Conservation (phyloP, 345 rosid genomes). For the Cardiospermum halicacabum region DNA sequence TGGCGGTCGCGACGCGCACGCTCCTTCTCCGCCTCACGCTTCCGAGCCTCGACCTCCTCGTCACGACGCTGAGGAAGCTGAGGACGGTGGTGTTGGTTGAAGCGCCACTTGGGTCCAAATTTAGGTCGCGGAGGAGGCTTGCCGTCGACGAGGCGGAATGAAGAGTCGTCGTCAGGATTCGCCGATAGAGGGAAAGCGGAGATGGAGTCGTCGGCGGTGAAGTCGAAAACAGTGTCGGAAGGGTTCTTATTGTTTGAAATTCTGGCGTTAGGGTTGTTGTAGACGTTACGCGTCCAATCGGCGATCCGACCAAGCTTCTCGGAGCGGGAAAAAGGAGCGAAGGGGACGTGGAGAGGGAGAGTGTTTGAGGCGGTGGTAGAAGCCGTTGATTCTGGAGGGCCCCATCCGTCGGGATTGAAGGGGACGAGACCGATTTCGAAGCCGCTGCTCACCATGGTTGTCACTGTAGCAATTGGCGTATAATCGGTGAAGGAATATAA, state of each 20-base stretch:
- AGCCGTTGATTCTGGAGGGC: slow-evolving; percentile 66
- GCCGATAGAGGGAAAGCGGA: slow-evolving; percentile 34
- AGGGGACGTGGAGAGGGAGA: slow-evolving; percentile 62
- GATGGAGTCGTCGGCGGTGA: slow-evolving; percentile 76
- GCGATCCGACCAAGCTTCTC: slow-evolving; percentile 94
- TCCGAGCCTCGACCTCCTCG: slow-evolving; percentile 86
- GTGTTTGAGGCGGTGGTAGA: slow-evolving; percentile 28
- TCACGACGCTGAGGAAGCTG: slow-evolving; percentile 96
- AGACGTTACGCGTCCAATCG: slow-evolving; percentile 70
- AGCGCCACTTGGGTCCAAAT: slow-evolving; percentile 90
- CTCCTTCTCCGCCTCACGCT: slow-evolving; percentile 91
- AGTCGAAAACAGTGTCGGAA: slow-evolving; percentile 65
- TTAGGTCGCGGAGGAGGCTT: slow-evolving; percentile 88
- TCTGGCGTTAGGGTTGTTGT: slow-evolving; percentile 27
- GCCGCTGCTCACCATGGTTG: slow-evolving; percentile 27
- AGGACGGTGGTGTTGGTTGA: slow-evolving; percentile 55
- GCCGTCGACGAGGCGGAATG: slow-evolving; percentile 89
- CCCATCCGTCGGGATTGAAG: slow-evolving; percentile 93
- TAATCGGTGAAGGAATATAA: neutral
- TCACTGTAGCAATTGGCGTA: neutral
- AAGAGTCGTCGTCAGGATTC: slow-evolving; percentile 63
- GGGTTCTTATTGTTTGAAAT: slow-evolving; percentile 29
- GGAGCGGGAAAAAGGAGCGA: slow-evolving; percentile 82
- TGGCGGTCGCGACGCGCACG: slow-evolving; percentile 87
- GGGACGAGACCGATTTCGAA: slow-evolving; percentile 77